Conservation (phyloP, 371 early-diverging fungal species). For the Gilbertella persicaria region DNA sequence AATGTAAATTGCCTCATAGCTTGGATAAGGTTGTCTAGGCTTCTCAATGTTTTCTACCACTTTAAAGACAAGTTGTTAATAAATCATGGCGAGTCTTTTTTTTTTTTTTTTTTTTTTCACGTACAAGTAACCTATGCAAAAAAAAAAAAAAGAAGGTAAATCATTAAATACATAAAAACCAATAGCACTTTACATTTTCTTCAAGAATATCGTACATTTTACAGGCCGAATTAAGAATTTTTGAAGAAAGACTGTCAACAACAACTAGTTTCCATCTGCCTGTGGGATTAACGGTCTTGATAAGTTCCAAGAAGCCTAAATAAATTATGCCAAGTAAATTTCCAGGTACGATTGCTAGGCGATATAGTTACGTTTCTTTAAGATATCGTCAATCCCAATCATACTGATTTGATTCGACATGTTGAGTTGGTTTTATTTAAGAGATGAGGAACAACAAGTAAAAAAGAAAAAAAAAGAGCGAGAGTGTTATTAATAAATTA, state of each 20-base stretch:
- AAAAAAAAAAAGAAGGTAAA: conserved; percentile 4
- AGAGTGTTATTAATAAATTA: neutral
- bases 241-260: conserved; percentile 82
- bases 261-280: conserved; percentile 90
- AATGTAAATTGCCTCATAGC: conserved; percentile 91
- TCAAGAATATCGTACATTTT: conserved; percentile 93
- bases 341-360: neutral
- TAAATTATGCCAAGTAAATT: neutral
- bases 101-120: too few relatives aligned
- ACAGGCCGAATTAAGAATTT: conserved; percentile 84
- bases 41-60: conserved; percentile 76
- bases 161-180: neutral
- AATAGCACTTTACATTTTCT: conserved; percentile 78
- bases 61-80: conserved; percentile 2
- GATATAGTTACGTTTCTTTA: conserved; percentile 34
- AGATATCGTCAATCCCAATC: conserved; percentile 48
- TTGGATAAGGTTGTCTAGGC: conserved; percentile 80
- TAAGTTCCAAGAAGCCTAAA: conserved; percentile 70
- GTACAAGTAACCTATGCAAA: conserved; percentile 36
- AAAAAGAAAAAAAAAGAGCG: conserved; percentile 6
- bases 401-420: conserved; percentile 8
- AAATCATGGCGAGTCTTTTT: too few relatives aligned
- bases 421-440: neutral
- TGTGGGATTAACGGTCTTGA: conserved; percentile 67
- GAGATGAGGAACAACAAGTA: neutral